Evolutionary conservation across 805 yeast genomes (phyloP).

Genomic region (Babjeviella inositovora): DNA sequence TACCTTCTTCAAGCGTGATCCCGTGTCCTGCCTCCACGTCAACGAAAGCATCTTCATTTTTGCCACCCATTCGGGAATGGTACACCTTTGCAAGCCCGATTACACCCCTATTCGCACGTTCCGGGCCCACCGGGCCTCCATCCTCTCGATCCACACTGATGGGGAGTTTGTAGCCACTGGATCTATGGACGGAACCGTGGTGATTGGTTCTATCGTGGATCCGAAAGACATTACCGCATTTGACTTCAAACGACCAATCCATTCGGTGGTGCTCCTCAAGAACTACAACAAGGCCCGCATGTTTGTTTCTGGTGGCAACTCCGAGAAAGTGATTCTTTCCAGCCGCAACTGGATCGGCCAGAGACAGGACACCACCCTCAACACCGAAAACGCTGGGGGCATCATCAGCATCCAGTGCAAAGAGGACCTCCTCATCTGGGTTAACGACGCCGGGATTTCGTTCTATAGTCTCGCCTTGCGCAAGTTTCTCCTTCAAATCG

Average conservation of each 20-base stretch:
- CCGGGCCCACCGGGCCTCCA: slow-evolving; percentile 76
- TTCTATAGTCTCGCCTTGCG: slow-evolving; percentile 42
- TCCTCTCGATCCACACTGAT: slow-evolving; percentile 57
- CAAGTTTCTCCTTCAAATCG: slow-evolving; percentile 29
- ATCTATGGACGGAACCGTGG: slow-evolving; percentile 88
- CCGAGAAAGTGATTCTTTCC: slow-evolving; percentile 65
- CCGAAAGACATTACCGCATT: slow-evolving; percentile 51
- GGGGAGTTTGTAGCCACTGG: slow-evolving; percentile 72
- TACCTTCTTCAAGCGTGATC: slow-evolving; percentile 57
- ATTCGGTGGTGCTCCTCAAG: slow-evolving; percentile 69
- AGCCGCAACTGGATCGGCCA: slow-evolving; percentile 81
- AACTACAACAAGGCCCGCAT: slow-evolving; percentile 44
- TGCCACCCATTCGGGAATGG: slow-evolving; percentile 81
- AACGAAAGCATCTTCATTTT: slow-evolving; percentile 49
- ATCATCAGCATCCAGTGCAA: slow-evolving; percentile 50
- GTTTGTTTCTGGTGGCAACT: slow-evolving; percentile 80
- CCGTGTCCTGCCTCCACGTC: slow-evolving; percentile 56
- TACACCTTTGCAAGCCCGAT: slow-evolving; percentile 51
- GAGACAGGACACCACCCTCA: slow-evolving; percentile 50
- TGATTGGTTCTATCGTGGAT: slow-evolving; percentile 54
- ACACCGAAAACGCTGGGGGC: slow-evolving; percentile 48
- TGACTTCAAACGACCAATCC: slow-evolving; percentile 80
- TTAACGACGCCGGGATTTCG: slow-evolving; percentile 68
- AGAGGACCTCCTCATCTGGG: slow-evolving; percentile 63
- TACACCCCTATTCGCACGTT: slow-evolving; percentile 52